Percentiles rank a stretch among this genome's conserved stretches.
Conservation (phyloP, 345 rosid species). For the Ceriops decandra region DNA sequence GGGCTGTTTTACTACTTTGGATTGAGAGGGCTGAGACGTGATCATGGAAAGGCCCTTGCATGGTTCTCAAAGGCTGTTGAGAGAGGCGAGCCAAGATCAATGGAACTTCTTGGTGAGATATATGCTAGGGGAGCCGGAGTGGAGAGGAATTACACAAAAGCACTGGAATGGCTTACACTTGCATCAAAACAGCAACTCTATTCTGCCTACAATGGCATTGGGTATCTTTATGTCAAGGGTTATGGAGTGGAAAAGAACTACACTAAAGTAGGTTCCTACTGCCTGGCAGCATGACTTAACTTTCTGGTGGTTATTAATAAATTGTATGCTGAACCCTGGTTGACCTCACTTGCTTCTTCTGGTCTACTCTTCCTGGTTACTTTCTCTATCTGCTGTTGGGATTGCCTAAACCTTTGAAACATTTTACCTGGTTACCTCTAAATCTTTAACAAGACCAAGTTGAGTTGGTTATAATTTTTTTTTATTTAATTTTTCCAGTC, state of each 20-base stretch:
- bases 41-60: slow-evolving; percentile 72
- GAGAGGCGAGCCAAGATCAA: slow-evolving; percentile 86
- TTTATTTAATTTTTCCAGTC: no score
- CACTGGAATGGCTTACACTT: slow-evolving; percentile 86
- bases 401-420: no score
- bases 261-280: slow-evolving; percentile 54
- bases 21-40: slow-evolving; percentile 90
- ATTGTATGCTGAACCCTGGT: no score
- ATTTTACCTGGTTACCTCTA: no score
- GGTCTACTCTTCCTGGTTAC: no score
- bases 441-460: no score
- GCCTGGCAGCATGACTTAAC: background rate
- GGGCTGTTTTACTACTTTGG: slow-evolving; percentile 94
- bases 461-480: no score
- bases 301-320: background rate
- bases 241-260: slow-evolving; percentile 93
- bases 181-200: slow-evolving; percentile 74
- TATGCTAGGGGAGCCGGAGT: slow-evolving; percentile 98
- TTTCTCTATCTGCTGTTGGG: no score
- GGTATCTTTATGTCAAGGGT: slow-evolving; percentile 92
- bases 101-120: slow-evolving; percentile 97
- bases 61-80: slow-evolving; percentile 93
- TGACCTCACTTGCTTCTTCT: no score
- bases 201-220: slow-evolving; percentile 95
- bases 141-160: slow-evolving; percentile 92